Conservation (phyloP, 2,329 filamentous ascomycete species). For the Cladosporium oxysporum region DNA sequence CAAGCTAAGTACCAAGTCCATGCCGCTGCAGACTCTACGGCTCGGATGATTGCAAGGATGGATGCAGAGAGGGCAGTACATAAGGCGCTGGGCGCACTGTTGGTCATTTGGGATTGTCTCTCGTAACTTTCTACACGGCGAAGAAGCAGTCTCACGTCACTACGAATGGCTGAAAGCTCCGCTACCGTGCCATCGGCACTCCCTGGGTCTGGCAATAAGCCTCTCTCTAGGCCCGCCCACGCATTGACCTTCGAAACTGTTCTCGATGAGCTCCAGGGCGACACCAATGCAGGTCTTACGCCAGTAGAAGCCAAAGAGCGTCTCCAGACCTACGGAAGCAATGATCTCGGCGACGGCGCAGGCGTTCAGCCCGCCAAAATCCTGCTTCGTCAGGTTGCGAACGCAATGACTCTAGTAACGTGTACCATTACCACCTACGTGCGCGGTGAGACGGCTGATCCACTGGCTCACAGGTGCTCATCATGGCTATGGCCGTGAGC, state of each 20-base stretch:
- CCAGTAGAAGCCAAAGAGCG: slow-evolving; percentile 60
- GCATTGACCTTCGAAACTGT: slow-evolving; percentile 56
- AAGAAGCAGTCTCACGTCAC: too few species aligned
- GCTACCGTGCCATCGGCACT: neutral
- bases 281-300: slow-evolving; percentile 67
- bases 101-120: too few species aligned
- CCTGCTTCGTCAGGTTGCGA: slow-evolving; percentile 69
- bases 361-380: slow-evolving; percentile 72
- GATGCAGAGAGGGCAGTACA: neutral
- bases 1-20: too few species aligned
- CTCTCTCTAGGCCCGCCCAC: slow-evolving; percentile 64
- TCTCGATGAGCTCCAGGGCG: slow-evolving; percentile 60
- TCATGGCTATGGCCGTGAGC: slow-evolving; percentile 51
- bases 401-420: slow-evolving; percentile 68
- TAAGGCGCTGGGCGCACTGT: neutral
- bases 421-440: slow-evolving; percentile 14
- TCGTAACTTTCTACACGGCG: too few species aligned
- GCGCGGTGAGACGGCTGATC: slow-evolving; percentile 20
- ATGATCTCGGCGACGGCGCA: slow-evolving; percentile 70
- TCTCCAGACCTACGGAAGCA: slow-evolving; percentile 64
- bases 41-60: too few species aligned
- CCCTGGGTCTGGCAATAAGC: slow-evolving; percentile 48
- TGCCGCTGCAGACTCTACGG: too few species aligned
- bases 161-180: neutral
- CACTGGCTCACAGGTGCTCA: slow-evolving; percentile 42